Evolutionary conservation across 768 basidiomycete species (phyloP).

Genomic region (Boletus barrowsii): DNA sequence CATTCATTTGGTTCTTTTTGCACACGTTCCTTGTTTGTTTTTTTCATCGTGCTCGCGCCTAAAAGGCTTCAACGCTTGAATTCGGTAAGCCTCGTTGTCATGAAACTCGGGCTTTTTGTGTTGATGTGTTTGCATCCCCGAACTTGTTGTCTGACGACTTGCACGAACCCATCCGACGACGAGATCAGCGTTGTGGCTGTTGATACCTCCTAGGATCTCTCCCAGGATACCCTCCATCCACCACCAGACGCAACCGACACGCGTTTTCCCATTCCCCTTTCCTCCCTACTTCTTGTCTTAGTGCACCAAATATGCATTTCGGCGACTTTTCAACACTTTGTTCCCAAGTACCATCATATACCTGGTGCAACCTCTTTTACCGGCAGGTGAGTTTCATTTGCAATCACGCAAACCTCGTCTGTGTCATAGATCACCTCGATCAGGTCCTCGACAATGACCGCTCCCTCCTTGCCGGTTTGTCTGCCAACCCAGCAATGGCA

Average conservation of each 20-base stretch:
- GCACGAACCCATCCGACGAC: constrained; percentile 20
- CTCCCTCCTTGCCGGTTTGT: constrained; percentile 38
- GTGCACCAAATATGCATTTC: constrained; percentile 47
- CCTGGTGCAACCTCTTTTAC: constrained; percentile 96
- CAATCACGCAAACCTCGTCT: constrained; percentile 2
- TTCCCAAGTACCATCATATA: constrained; percentile 68
- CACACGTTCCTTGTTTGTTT: background rate
- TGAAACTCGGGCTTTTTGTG: constrained; percentile 23
- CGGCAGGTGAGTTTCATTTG: constrained; percentile 55
- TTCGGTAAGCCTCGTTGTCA: constrained; percentile 18
- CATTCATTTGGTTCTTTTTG: background rate
- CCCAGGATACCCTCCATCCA: constrained; percentile 11
- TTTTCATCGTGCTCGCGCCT: background rate
- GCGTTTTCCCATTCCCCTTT: background rate
- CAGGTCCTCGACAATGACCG: constrained; percentile 40
- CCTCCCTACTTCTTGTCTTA: background rate
- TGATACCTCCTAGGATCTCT: constrained; percentile 19
- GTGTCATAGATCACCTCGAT: constrained; percentile 26
- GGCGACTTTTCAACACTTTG: constrained; percentile 75
- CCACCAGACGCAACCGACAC: constrained; percentile 4
- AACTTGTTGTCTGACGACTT: constrained; percentile 30
- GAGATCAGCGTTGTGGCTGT: constrained; percentile 15
- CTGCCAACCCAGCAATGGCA: constrained; percentile 47
- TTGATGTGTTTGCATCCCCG: constrained; percentile 29
- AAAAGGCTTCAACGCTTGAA: background rate